Base-by-base conservation (phyloP, 768 basidiomycete genomes). In the Leccinellum luteum region DNA sequence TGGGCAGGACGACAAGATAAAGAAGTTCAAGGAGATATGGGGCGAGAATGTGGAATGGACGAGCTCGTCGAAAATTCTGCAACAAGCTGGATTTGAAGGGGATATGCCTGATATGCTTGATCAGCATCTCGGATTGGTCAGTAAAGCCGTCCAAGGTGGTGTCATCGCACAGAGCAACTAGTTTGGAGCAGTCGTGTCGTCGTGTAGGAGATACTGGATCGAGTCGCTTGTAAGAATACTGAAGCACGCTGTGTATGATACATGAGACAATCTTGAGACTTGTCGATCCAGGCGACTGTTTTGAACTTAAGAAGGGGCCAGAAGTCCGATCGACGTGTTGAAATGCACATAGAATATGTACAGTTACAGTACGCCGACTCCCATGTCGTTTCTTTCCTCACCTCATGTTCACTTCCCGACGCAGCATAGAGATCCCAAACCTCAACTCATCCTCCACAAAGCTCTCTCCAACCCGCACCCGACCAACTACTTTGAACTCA, bases 401-500 rank as follows among this genome's bases (percentile, higher is more conserved):
- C 6, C 44, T 56, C 68, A 69, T 79, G 48, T 77, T 76, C 59
- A 77, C 66, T 52, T 71, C 74, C 54, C 66, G 72, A 60, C 74
- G 69, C 48, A 81, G 58, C 73, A 79, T 76, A 1, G 78, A 78
- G 23, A 81, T 69, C 13, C 75, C 78, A 66, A 81, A 77, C 57
- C 67, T 69, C 44, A 69, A 58, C 17, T 63, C 62, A 7, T 60
- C 56, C 21, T 62, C 66, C 30, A 76, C 48, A 2, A 58, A 66
- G 6, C 59, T 56, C 43, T 68, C 67, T 41, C 67, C 66, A 41
- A 81, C 64, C 67, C 73, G 74, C 9, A 79, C 69, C n/a, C 64
- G 64, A 14, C 75, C 73, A 3, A 67, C 63, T 19, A 83, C 55
- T 34, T 65, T 65, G 62, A 83, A 83, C 45, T 69, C 64, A 17